Conservation (phyloP, 352 stramenopile species). For the Globisporangium canariense region DNA sequence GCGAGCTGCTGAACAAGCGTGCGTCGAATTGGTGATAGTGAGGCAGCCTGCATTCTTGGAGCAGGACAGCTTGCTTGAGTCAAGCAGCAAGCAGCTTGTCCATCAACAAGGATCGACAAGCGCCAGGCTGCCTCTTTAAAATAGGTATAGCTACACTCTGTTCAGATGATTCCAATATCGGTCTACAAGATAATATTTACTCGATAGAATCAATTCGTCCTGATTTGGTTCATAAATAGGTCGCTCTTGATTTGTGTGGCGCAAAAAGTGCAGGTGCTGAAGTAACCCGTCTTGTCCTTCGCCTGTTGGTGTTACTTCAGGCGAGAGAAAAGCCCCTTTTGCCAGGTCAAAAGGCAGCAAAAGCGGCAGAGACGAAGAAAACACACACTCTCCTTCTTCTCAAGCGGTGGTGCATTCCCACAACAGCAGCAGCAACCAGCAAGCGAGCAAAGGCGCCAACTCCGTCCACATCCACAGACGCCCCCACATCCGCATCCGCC, state of each 20-base stretch:
- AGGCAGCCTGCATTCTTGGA: too few relatives aligned
- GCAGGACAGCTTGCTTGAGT: too few relatives aligned
- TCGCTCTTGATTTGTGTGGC: neutral
- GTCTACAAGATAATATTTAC: neutral
- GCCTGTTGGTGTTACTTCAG: neutral
- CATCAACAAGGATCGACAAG: too few relatives aligned
- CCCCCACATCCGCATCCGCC: neutral
- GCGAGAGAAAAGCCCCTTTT: neutral
- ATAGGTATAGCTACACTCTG: too few relatives aligned
- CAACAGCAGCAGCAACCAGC: neutral
- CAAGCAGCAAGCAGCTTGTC: too few relatives aligned
- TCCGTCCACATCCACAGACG: neutral
- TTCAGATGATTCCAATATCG: neutral
- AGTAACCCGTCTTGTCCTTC: neutral
- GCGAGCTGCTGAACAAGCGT: too few relatives aligned
- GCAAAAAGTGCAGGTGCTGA: neutral
- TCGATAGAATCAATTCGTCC: too few relatives aligned
- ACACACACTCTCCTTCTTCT: neutral
- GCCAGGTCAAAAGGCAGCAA: neutral
- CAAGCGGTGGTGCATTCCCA: neutral
- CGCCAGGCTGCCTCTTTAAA: too few relatives aligned
- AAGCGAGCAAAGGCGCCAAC: too few relatives aligned
- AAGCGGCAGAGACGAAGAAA: slow-evolving; percentile 10
- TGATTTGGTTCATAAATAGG: neutral
- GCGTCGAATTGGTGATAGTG: too few relatives aligned